phyloP scores from a whole-genome alignment of 306 rosid species.

The Trichosanthes truncata region DNA sequence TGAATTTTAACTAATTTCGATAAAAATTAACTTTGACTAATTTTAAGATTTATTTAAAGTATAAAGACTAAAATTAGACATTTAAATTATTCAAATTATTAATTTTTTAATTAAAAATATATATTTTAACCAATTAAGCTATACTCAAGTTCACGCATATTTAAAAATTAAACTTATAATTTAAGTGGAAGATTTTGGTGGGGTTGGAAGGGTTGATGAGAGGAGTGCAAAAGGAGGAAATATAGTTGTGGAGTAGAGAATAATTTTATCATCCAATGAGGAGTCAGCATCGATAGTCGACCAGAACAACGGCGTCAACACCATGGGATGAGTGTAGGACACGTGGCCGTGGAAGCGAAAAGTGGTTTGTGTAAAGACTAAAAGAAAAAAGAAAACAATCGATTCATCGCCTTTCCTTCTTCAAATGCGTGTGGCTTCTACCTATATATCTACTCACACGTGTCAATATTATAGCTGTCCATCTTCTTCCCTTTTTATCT shows the following conservation, averaged over 20 bases:
- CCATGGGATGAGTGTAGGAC: background rate
- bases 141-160: too few relatives aligned
- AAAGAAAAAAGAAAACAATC: background rate
- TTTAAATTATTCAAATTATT: too few relatives aligned
- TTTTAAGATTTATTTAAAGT: too few relatives aligned
- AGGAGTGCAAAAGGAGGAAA: background rate
- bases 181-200: too few relatives aligned
- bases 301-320: background rate
- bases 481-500: constrained; percentile 30
- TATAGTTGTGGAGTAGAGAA: background rate
- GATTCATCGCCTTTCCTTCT: background rate
- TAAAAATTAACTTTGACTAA: too few relatives aligned
- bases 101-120: too few relatives aligned
- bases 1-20: too few relatives aligned
- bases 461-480: constrained; percentile 33
- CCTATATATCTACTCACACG: constrained; percentile 42
- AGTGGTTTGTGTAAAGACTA: background rate
- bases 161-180: too few relatives aligned
- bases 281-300: constrained; percentile 1
- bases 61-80: too few relatives aligned
- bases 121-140: too few relatives aligned
- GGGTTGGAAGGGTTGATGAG: background rate
- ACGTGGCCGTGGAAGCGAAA: background rate
- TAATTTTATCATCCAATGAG: background rate
- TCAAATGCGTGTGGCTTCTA: constrained; percentile 46